Percentiles rank a stretch among this genome's conserved stretches.
Conservation (phyloP, 1,284 basidiomycete genomes). For the Phylloboletellus chloephorus region DNA sequence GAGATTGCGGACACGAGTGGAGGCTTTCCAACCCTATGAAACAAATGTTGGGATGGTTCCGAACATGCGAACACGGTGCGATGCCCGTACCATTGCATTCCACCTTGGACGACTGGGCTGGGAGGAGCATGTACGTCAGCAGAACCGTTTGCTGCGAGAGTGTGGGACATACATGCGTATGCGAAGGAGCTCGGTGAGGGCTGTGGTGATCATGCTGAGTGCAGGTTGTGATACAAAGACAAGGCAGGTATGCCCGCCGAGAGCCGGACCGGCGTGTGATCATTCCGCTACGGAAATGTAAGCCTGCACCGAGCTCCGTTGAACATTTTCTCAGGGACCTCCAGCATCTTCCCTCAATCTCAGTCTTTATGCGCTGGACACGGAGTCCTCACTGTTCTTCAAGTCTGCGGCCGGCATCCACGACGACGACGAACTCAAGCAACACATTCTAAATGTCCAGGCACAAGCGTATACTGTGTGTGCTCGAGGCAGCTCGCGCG, state of each 20-base stretch:
- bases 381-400: conserved; percentile 21
- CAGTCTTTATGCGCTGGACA: conserved; percentile 14
- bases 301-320: too few species aligned
- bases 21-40: conserved; percentile 69
- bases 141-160: not conserved
- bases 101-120: conserved; percentile 74
- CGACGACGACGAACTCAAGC: conserved; percentile 34
- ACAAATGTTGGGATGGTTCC: conserved; percentile 8
- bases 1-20: conserved; percentile 75
- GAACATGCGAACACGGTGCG: conserved; percentile 11
- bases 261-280: conserved; percentile 4
- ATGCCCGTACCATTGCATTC: conserved; percentile 74
- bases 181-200: conserved; percentile 37
- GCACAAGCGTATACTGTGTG: conserved; percentile 27
- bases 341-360: conserved; percentile 11
- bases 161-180: conserved; percentile 33
- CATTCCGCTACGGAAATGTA: not conserved
- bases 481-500: too few species aligned
- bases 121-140: not conserved
- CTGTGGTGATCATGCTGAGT: conserved; percentile 35
- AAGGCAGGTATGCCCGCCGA: too few species aligned
- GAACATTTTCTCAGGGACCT: not conserved
- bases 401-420: conserved; percentile 25
- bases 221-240: too few species aligned
- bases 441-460: conserved; percentile 31